These are phyloP conservation scores for Dendrothele bispora DNA, from an alignment of 768 basidiomycete species.

Conservation along the genomic window DNA sequence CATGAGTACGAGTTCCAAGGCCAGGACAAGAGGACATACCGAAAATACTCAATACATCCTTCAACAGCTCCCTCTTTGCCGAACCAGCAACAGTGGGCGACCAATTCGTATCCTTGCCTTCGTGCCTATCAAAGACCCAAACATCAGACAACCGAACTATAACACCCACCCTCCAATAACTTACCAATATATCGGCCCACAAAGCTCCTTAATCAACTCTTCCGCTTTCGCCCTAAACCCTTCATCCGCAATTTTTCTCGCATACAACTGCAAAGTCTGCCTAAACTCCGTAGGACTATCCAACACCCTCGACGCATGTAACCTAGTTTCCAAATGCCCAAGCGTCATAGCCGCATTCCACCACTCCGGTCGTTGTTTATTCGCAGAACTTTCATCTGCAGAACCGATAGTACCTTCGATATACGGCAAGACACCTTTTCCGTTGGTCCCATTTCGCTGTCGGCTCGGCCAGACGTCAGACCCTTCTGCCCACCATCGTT, in stretches of 20 bases:
- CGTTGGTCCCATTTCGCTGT: constrained; percentile 42
- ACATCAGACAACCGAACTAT: constrained; percentile 4
- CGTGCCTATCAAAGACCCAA: constrained; percentile 50
- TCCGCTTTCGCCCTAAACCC: constrained; percentile 87
- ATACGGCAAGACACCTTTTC: constrained; percentile 53
- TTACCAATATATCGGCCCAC: constrained; percentile 89
- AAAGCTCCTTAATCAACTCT: constrained; percentile 86
- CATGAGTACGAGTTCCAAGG: not conserved
- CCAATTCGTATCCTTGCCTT: constrained; percentile 60
- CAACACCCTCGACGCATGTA: constrained; percentile 71
- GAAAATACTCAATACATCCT: constrained; percentile 77
- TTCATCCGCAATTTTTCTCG: constrained; percentile 86
- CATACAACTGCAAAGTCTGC: constrained; percentile 71
- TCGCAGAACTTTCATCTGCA: constrained; percentile 33
- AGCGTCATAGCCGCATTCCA: constrained; percentile 84
- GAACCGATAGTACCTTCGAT: constrained; percentile 48
- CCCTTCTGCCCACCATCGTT: constrained; percentile 83
- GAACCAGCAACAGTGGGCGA: constrained; percentile 67
- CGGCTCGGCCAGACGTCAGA: constrained; percentile 83
- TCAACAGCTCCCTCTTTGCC: constrained; percentile 78
- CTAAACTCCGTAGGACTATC: constrained; percentile 88
- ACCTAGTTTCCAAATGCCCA: constrained; percentile 82
- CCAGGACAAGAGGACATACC: constrained; percentile 49
- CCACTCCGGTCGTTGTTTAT: constrained; percentile 65
- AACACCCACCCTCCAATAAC: constrained; percentile 25